Conservation (phyloP, 805 yeast genomes). For the Candida montana region DNA sequence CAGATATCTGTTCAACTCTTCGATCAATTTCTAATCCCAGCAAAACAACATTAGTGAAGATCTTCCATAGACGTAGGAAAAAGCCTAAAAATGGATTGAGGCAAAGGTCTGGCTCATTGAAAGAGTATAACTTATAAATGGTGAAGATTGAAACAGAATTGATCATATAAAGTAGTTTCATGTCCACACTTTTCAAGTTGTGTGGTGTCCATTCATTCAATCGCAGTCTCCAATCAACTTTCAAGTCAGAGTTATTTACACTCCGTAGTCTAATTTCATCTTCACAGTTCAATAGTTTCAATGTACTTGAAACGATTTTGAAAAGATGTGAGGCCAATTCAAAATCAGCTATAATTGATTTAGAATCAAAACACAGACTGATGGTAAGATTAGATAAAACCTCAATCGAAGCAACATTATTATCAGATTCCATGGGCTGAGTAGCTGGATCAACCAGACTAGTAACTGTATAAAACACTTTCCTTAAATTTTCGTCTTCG, state of each 20-base stretch:
- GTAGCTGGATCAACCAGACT: constrained; percentile 57
- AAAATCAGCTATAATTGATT: constrained; percentile 29
- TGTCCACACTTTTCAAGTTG: constrained; percentile 29
- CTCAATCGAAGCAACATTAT: constrained; percentile 48
- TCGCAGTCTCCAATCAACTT: constrained; percentile 29
- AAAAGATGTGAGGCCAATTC: constrained; percentile 29
- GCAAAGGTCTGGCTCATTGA: constrained; percentile 33
- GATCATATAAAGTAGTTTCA: constrained; percentile 42
- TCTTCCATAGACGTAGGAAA: constrained; percentile 60
- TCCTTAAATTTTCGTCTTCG: constrained; percentile 10
- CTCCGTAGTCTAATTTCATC: constrained; percentile 38
- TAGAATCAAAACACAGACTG: constrained; percentile 26
- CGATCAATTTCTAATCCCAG: constrained; percentile 59
- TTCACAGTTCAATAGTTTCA: constrained; percentile 33
- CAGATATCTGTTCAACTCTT: constrained; percentile 35
- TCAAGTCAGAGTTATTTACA: constrained; percentile 35
- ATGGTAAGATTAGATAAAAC: constrained; percentile 45
- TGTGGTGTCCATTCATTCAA: constrained; percentile 35
- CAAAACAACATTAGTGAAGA: constrained; percentile 52
- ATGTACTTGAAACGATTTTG: constrained; percentile 33
- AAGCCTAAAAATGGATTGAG: constrained; percentile 59
- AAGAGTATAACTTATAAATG: constrained; percentile 38
- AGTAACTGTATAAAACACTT: constrained; percentile 26
- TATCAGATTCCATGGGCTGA: constrained; percentile 60
- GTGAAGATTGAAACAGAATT: constrained; percentile 37